These are phyloP conservation scores for Sporothrix globosa DNA, from an alignment of 2,329 filamentous ascomycete genomes.

Conservation along the genomic window DNA sequence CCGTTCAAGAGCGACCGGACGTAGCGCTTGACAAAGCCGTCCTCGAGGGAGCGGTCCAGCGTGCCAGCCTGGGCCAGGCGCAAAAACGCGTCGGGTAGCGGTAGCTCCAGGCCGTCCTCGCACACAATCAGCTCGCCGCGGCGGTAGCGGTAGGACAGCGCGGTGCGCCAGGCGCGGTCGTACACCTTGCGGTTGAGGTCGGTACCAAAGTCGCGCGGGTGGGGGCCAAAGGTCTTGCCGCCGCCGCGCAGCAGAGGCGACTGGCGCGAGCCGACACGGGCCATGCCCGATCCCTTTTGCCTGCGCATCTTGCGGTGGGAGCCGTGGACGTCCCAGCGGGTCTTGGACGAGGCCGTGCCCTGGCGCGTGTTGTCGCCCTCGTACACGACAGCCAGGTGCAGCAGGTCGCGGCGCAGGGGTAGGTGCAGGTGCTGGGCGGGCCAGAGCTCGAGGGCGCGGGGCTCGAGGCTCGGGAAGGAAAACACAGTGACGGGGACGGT, in stretches of 20 bases:
- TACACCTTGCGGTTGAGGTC: slow-evolving; percentile 86
- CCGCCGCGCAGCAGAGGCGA: slow-evolving; percentile 82
- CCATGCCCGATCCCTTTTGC: slow-evolving; percentile 83
- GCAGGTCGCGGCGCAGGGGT: slow-evolving; percentile 84
- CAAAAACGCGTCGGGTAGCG: slow-evolving; percentile 55
- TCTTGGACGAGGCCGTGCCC: slow-evolving; percentile 84
- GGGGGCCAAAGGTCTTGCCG: slow-evolving; percentile 86
- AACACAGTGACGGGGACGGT: slow-evolving; percentile 84
- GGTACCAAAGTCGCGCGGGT: slow-evolving; percentile 87
- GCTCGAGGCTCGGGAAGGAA: slow-evolving; percentile 87
- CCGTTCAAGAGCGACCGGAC: slow-evolving; percentile 67
- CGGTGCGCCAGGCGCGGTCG: slow-evolving; percentile 92
- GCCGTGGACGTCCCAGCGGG: slow-evolving; percentile 78
- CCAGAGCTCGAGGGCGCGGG: slow-evolving; percentile 75
- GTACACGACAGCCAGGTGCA: slow-evolving; percentile 89
- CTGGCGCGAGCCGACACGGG: slow-evolving; percentile 79
- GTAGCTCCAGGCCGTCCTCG: slow-evolving; percentile 74
- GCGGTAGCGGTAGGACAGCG: slow-evolving; percentile 86
- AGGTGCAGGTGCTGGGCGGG: slow-evolving; percentile 81
- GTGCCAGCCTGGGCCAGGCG: slow-evolving; percentile 44
- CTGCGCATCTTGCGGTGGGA: slow-evolving; percentile 78
- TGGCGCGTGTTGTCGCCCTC: slow-evolving; percentile 88
- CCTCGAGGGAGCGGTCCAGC: slow-evolving; percentile 49
- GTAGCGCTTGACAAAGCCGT: slow-evolving; percentile 59
- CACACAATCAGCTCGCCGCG: slow-evolving; percentile 85